phyloP scores from a whole-genome alignment of 2,329 filamentous ascomycete genomes.

The Penicillium janthinellum region DNA sequence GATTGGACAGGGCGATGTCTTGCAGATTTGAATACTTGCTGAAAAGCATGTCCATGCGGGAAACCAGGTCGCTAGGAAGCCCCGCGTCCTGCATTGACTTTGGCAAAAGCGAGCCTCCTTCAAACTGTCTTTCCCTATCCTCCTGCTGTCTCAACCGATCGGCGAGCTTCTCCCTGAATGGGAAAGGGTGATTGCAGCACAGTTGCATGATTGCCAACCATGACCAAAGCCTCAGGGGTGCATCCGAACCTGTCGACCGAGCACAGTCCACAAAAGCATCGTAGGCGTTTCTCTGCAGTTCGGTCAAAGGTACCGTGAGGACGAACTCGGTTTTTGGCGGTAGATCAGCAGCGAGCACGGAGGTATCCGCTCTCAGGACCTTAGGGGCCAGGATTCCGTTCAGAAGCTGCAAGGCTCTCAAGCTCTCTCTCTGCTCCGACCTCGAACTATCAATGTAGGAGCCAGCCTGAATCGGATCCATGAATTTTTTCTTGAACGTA shows the following conservation, averaged over 20 bases:
- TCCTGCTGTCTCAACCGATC: constrained; percentile 35
- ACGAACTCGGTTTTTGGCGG: constrained; percentile 81
- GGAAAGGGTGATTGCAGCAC: constrained; percentile 61
- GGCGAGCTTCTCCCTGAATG: constrained; percentile 54
- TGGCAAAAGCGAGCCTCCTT: constrained; percentile 17
- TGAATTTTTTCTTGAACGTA: constrained; percentile 73
- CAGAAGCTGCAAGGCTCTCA: constrained; percentile 70
- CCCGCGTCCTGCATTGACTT: constrained; percentile 42
- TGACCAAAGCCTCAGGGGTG: constrained; percentile 53
- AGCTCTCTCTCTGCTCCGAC: constrained; percentile 58
- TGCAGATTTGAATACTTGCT: constrained; percentile 37
- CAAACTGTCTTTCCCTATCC: constrained; percentile 14
- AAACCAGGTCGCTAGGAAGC: constrained; percentile 40
- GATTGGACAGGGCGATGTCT: constrained; percentile 63
- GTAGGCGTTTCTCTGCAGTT: constrained; percentile 67
- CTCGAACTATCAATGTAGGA: constrained; percentile 65
- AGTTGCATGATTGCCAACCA: constrained; percentile 57
- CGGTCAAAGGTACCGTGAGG: constrained; percentile 70
- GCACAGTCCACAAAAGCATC: constrained; percentile 52
- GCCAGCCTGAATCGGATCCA: constrained; percentile 71
- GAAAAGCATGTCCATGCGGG: constrained; percentile 35
- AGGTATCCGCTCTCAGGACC: constrained; percentile 73
- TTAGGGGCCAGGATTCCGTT: constrained; percentile 75
- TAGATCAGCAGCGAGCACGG: constrained; percentile 65
- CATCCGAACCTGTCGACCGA: constrained; percentile 35